Evolutionary conservation across 495 filamentous ascomycete genomes (phyloP).

Genomic region (Pyrenopolyporus hunteri): DNA sequence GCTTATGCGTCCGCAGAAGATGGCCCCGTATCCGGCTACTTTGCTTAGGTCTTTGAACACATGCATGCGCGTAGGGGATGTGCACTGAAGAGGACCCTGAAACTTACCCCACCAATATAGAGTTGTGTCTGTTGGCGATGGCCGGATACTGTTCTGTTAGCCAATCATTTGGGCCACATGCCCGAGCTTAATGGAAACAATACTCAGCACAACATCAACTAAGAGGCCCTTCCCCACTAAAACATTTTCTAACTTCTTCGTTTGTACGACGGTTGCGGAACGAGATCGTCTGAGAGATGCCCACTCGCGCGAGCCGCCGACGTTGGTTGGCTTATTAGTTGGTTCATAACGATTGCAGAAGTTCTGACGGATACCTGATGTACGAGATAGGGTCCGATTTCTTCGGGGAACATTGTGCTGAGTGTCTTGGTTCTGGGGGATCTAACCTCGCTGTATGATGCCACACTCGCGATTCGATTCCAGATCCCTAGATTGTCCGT

Average conservation of each 20-base stretch:
- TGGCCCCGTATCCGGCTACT: slow-evolving; percentile 9
- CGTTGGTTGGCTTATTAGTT: not conserved
- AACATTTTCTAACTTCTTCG: slow-evolving; percentile 1
- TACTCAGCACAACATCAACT: slow-evolving; percentile 11
- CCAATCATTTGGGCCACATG: slow-evolving; percentile 45
- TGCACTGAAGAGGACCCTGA: slow-evolving; percentile 18
- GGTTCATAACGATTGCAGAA: not conserved
- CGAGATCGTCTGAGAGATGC: slow-evolving; percentile 6
- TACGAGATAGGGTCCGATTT: too few species aligned
- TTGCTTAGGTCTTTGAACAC: slow-evolving; percentile 8
- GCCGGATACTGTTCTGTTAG: slow-evolving; percentile 11
- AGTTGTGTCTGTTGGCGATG: slow-evolving; percentile 7
- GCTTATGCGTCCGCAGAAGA: slow-evolving; percentile 15
- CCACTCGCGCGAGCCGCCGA: slow-evolving; percentile 7
- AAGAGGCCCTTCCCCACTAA: slow-evolving; percentile 13
- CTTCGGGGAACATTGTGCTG: too few species aligned
- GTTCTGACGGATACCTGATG: not conserved
- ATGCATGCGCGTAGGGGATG: too few species aligned
- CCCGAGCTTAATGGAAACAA: slow-evolving; percentile 9
- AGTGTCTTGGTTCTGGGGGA: too few species aligned
- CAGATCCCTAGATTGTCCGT: slow-evolving; percentile 17
- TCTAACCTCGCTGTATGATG: too few species aligned
- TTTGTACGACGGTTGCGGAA: not conserved
- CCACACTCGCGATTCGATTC: slow-evolving; percentile 2
- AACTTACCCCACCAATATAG: slow-evolving; percentile 27